phyloP scores from a whole-genome alignment of 2,329 filamentous ascomycete genomes.

The Microdochium nivale region DNA sequence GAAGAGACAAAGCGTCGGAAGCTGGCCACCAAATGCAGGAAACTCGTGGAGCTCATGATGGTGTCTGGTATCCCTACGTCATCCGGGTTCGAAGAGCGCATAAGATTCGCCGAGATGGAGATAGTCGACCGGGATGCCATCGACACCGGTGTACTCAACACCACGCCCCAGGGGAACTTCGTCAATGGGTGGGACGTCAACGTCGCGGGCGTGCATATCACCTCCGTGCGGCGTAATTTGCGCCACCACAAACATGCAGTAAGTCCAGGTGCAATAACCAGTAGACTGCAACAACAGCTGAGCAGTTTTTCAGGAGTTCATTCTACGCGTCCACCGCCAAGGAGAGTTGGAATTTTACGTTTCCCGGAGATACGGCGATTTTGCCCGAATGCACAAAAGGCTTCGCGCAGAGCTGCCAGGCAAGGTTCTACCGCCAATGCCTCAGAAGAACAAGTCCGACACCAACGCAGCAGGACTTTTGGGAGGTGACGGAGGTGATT shows the following conservation, averaged over 20 bases:
- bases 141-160: constrained; percentile 79
- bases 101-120: constrained; percentile 93
- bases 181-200: constrained; percentile 98
- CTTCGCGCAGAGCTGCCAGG: constrained; percentile 82
- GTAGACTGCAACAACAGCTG: neutral
- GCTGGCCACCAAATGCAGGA: constrained; percentile 84
- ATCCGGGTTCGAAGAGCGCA: constrained; percentile 94
- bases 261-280: constrained; percentile 24
- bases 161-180: constrained; percentile 81
- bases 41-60: constrained; percentile 98
- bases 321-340: constrained; percentile 75
- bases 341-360: constrained; percentile 71
- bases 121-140: constrained; percentile 91
- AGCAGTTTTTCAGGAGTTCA: constrained; percentile 58
- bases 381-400: constrained; percentile 68
- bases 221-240: constrained; percentile 74
- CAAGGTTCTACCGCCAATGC: constrained; percentile 77
- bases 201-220: constrained; percentile 78
- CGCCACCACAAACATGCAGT: constrained; percentile 87
- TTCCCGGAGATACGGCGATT: constrained; percentile 82
- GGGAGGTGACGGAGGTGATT: constrained; percentile 61
- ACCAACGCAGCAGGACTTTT: constrained; percentile 55
- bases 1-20: constrained; percentile 95
- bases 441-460: constrained; percentile 83
- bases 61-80: constrained; percentile 93